These are phyloP conservation scores for Aspergillus unguis DNA, from an alignment of 2,329 filamentous ascomycete genomes.

Conservation along the genomic window DNA sequence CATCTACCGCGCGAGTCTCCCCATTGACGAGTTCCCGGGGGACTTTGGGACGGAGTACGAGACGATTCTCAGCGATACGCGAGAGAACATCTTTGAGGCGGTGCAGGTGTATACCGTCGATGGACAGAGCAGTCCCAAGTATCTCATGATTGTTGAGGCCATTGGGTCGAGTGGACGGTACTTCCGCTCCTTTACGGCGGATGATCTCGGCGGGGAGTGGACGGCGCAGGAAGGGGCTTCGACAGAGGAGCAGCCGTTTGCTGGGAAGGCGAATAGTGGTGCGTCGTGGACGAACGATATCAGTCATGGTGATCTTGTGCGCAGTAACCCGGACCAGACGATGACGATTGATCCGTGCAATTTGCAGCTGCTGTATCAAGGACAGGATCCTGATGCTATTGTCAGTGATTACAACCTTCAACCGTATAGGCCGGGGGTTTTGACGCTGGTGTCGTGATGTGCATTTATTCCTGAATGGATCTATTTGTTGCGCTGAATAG, in stretches of 20 bases:
- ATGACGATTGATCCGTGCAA: constrained; percentile 63
- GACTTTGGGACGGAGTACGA: constrained; percentile 54
- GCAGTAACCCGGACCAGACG: constrained; percentile 58
- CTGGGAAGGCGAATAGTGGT: constrained; percentile 64
- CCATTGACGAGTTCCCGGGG: constrained; percentile 60
- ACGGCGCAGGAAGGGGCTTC: constrained; percentile 50
- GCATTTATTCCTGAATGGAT: no score
- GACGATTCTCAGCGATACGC: constrained; percentile 52
- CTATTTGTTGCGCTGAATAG: no score
- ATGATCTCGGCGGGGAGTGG: constrained; percentile 56
- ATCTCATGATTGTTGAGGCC: constrained; percentile 67
- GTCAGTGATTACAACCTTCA: constrained; percentile 48
- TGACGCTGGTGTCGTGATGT: background rate
- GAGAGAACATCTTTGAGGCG: constrained; percentile 61
- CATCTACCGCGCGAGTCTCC: constrained; percentile 63
- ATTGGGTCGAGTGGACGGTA: constrained; percentile 58
- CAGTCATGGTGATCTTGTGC: constrained; percentile 62
- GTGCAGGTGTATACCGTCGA: constrained; percentile 63
- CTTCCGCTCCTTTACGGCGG: constrained; percentile 65
- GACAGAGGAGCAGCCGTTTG: constrained; percentile 58
- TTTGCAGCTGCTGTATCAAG: constrained; percentile 64
- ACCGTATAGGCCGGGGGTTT: constrained; percentile 53
- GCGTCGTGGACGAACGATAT: constrained; percentile 66
- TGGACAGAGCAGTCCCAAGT: constrained; percentile 47
- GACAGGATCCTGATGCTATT: constrained; percentile 42